Percentiles rank a stretch among this genome's conserved stretches.
phyloP scores from a whole-genome alignment of 1,284 basidiomycete species.

The Peniophora sp. region DNA sequence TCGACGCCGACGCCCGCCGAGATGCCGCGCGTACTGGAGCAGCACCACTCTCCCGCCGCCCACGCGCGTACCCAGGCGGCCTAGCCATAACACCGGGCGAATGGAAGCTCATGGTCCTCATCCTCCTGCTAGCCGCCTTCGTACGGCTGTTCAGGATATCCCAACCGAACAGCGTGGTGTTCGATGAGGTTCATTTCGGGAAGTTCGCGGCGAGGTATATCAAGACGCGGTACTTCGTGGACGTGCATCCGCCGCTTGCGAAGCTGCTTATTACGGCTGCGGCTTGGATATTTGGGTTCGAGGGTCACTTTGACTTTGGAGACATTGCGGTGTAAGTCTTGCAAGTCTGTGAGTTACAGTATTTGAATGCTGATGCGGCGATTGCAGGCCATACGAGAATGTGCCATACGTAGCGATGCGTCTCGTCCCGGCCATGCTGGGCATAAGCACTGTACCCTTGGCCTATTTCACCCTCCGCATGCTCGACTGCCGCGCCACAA shows the following conservation, averaged over 20 bases:
- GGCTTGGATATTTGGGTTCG: slow-evolving; percentile 84
- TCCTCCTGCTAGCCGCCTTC: slow-evolving; percentile 60
- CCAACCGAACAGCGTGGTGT: slow-evolving; percentile 86
- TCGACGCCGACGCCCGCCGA: slow-evolving; percentile 67
- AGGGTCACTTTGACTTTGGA: slow-evolving; percentile 94
- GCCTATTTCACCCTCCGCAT: slow-evolving; percentile 92
- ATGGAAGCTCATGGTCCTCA: slow-evolving; percentile 59
- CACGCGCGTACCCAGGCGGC: slow-evolving; percentile 47
- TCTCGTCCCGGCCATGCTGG: slow-evolving; percentile 83
- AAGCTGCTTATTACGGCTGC: slow-evolving; percentile 93
- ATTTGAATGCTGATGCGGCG: slow-evolving; percentile 6
- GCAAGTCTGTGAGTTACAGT: slow-evolving; percentile 3
- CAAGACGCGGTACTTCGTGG: slow-evolving; percentile 88
- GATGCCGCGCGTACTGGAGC: neutral
- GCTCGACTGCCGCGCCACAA: slow-evolving; percentile 84
- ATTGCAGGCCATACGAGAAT: slow-evolving; percentile 64
- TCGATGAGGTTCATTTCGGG: slow-evolving; percentile 96
- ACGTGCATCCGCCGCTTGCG: slow-evolving; percentile 96
- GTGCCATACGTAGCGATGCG: slow-evolving; percentile 98
- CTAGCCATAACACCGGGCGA: slow-evolving; percentile 59
- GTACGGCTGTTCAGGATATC: slow-evolving; percentile 79
- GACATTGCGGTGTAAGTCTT: slow-evolving; percentile 85
- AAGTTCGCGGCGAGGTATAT: slow-evolving; percentile 92
- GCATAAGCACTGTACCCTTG: slow-evolving; percentile 83
- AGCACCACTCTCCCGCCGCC: neutral